Conservation (phyloP, 2,329 filamentous ascomycete species). For the Botrytis elliptica region DNA sequence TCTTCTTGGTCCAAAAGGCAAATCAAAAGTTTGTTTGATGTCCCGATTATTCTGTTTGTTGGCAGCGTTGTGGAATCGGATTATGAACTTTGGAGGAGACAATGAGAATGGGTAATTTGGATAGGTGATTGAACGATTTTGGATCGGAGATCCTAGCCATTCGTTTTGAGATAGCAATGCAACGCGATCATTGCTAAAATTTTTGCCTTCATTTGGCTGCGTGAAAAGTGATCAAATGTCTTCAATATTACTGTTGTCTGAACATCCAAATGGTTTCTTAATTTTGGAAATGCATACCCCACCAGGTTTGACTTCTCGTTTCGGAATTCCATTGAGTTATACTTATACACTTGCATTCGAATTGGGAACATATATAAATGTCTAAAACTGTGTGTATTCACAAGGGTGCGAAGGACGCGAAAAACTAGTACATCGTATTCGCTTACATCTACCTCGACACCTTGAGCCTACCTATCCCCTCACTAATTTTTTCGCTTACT, state of each 20-base stretch:
- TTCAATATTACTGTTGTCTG: neutral
- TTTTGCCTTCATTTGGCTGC: neutral
- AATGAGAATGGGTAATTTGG: too few species aligned
- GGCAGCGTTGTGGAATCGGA: neutral
- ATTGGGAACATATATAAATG: neutral
- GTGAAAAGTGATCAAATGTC: neutral
- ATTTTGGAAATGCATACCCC: neutral
- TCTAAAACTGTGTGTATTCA: neutral
- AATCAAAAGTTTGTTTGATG: neutral
- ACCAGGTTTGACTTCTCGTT: neutral
- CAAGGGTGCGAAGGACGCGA: neutral
- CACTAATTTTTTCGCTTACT: neutral
- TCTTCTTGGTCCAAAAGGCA: neutral
- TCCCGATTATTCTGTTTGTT: neutral
- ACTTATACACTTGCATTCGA: fast-evolving
- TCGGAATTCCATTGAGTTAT: too few species aligned
- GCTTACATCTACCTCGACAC: neutral
- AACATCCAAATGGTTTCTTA: neutral
- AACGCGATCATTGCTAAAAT: neutral
- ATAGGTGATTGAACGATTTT: neutral
- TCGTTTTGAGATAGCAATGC: neutral
- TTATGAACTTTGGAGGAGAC: too few species aligned
- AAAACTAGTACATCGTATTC: neutral
- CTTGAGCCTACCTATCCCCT: neutral
- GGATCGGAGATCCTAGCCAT: neutral